These are phyloP conservation scores for Xylariomycetidae sp. DNA, from an alignment of 2,329 filamentous ascomycete genomes.

Conservation along the genomic window DNA sequence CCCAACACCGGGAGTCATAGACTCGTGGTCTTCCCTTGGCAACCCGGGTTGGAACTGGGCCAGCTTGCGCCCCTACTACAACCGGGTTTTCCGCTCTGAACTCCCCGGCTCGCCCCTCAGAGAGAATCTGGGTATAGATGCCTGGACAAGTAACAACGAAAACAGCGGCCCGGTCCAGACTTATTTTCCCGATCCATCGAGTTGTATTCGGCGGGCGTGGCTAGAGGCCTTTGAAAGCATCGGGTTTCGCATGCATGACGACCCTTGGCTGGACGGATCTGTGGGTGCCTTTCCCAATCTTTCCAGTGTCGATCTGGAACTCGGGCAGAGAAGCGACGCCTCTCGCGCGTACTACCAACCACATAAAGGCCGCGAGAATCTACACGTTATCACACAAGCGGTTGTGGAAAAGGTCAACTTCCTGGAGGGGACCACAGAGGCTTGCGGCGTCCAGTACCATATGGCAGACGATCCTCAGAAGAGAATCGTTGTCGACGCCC, in stretches of 20 bases:
- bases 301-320: not conserved
- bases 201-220: constrained; percentile 7
- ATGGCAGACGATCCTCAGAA: not conserved
- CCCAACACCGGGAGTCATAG: constrained; percentile 9
- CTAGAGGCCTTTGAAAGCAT: constrained; percentile 4
- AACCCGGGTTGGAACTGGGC: constrained; percentile 35
- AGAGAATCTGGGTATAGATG: constrained; percentile 8
- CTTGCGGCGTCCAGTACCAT: constrained; percentile 2
- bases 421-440: not conserved
- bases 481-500: constrained; percentile 1
- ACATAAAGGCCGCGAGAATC: constrained; percentile 1
- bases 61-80: constrained; percentile 24
- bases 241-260: constrained; percentile 3
- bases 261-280: constrained; percentile 6
- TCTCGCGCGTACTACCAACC: constrained; percentile 4
- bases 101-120: not conserved
- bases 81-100: constrained; percentile 14
- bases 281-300: not conserved
- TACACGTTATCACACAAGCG: constrained; percentile 3
- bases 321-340: not conserved
- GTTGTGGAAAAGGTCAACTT: not conserved
- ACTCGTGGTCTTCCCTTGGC: constrained; percentile 32
- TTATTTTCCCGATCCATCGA: constrained; percentile 5
- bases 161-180: constrained; percentile 5
- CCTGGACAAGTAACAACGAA: not conserved